Conservation (phyloP, 768 basidiomycete species). For the Lepiota subincarnata region DNA sequence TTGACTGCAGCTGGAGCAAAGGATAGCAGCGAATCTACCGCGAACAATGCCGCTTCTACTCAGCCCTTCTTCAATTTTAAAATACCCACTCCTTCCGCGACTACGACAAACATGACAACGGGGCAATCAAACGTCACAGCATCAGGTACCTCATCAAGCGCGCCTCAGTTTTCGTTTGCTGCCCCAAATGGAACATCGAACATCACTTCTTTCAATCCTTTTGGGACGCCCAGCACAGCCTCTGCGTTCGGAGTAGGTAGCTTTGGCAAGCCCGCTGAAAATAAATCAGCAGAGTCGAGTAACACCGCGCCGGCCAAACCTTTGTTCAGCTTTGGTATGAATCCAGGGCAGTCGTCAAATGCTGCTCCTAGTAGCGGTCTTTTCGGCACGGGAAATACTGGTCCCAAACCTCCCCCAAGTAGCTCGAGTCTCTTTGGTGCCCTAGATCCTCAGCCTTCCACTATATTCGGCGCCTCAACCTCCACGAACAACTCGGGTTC, state of each 20-base stretch:
- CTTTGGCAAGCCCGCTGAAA: conserved; percentile 12
- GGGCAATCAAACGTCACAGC: background rate
- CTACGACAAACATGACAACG: background rate
- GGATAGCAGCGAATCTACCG: background rate
- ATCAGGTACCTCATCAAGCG: conserved; percentile 2
- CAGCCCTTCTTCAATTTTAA: conserved; percentile 22
- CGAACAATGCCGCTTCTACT: conserved; percentile 19
- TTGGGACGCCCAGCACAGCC: background rate
- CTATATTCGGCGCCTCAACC: conserved; percentile 6
- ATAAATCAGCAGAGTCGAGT: conserved; percentile 6
- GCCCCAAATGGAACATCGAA: conserved; percentile 4
- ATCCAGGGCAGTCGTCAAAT: background rate
- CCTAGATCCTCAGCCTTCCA: background rate
- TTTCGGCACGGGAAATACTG: conserved; percentile 12
- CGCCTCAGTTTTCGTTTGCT: conserved; percentile 18
- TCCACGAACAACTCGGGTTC: background rate
- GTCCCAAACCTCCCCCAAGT: conserved; percentile 12
- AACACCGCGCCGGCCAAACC: conserved; percentile 13
- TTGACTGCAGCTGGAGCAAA: conserved; percentile 5
- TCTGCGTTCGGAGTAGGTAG: background rate
- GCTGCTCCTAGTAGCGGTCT: background rate
- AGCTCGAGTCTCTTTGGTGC: conserved; percentile 17
- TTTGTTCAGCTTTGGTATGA: conserved; percentile 18
- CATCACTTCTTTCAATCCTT: conserved; percentile 9
- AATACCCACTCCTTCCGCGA: conserved; percentile 14